Evolutionary conservation across 176 grass and related monocot species (phyloP).

Genomic region (Elymus sibiricus): DNA sequence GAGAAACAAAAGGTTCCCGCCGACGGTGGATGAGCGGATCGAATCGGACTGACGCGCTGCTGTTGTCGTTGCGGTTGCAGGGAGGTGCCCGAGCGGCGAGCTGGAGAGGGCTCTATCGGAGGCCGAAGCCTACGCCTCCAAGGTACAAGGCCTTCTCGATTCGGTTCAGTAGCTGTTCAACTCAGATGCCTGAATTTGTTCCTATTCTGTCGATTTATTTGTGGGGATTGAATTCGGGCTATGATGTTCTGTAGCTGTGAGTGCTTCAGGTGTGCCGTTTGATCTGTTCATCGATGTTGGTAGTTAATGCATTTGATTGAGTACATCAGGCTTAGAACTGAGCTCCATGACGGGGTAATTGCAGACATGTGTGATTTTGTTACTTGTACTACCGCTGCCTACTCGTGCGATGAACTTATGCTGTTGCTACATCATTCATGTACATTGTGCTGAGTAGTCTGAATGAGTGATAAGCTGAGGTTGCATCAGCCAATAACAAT

Average conservation of each 20-base stretch:
- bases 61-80: neutral
- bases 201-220: neutral
- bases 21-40: neutral
- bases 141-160: conserved; percentile 18
- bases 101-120: conserved; percentile 52
- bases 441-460: neutral
- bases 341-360: neutral
- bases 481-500: neutral
- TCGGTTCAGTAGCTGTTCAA: neutral
- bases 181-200: neutral
- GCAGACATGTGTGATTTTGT: neutral
- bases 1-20: neutral
- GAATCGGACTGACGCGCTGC: neutral
- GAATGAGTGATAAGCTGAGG: neutral
- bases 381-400: neutral
- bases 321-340: neutral
- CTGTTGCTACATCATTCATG: neutral
- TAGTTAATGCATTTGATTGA: neutral
- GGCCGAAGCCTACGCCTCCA: conserved; percentile 54
- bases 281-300: neutral
- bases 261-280: neutral
- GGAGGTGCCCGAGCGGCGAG: conserved; percentile 13
- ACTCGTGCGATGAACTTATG: neutral
- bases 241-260: too few relatives aligned
- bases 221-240: neutral